Conservation (phyloP, 768 basidiomycete species). For the Hericium rajendrae region DNA sequence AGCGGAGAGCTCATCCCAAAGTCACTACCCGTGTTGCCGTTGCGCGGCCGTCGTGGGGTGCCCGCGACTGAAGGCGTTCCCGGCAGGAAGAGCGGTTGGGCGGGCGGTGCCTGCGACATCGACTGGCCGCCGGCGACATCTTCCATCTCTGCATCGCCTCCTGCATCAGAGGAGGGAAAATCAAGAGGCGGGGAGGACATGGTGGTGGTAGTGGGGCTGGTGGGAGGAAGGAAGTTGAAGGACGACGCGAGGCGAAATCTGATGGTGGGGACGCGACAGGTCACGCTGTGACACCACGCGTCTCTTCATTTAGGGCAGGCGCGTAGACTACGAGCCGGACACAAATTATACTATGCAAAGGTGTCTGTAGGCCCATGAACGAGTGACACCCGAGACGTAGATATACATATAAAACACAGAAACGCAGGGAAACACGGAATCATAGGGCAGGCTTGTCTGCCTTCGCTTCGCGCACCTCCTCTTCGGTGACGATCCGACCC, state of each 20-base stretch:
- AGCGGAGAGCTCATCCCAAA: neutral
- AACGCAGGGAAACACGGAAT: neutral
- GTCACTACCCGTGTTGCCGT: neutral
- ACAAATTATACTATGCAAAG: neutral
- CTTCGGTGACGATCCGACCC: conserved; percentile 53
- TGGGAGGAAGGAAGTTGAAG: neutral
- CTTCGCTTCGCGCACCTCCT: conserved; percentile 50
- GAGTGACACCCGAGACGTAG: neutral
- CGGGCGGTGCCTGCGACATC: conserved; percentile 19
- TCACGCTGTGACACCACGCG: conserved; percentile 13
- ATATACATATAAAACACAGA: neutral
- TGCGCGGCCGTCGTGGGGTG: conserved; percentile 4
- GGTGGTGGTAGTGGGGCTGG: neutral
- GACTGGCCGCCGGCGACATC: conserved; percentile 24
- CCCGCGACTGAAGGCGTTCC: conserved; percentile 11
- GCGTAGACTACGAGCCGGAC: neutral
- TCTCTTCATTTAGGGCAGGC: neutral
- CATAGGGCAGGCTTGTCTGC: conserved; percentile 13
- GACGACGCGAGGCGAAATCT: conserved; percentile 1
- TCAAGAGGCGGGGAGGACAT: conserved; percentile 15
- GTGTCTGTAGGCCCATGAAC: no score
- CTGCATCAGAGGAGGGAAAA: conserved; percentile 12
- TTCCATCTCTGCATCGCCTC: conserved; percentile 4
- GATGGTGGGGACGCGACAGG: conserved; percentile 5
- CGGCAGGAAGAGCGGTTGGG: conserved; percentile 9